Conservation (phyloP, 306 rosid species). For the Cucurbita ficifolia region DNA sequence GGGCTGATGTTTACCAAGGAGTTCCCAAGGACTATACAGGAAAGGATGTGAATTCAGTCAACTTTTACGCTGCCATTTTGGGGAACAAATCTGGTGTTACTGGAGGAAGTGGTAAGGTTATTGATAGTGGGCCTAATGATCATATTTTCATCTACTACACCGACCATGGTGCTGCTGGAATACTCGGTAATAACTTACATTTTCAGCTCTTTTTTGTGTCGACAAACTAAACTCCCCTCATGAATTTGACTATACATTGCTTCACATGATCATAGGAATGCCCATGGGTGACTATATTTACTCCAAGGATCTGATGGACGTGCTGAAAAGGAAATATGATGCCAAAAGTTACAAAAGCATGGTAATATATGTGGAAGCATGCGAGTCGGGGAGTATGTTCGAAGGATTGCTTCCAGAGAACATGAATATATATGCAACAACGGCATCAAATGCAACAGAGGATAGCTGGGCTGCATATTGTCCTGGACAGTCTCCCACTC, state of each 20-base stretch:
- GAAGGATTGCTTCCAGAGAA: conserved; percentile 45
- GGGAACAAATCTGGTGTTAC: conserved; percentile 33
- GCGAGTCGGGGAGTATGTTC: conserved; percentile 71
- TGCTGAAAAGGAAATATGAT: conserved; percentile 33
- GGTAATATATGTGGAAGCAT: conserved; percentile 68
- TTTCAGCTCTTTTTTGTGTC: neutral
- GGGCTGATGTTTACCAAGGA: conserved; percentile 31
- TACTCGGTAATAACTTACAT: conserved; percentile 18
- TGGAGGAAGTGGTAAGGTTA: conserved; percentile 65
- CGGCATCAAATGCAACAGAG: conserved; percentile 43
- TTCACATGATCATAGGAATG: conserved; percentile 21
- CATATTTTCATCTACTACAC: conserved; percentile 41
- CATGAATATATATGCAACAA: conserved; percentile 38
- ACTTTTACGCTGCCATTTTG: conserved; percentile 40
- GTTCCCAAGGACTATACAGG: conserved; percentile 58
- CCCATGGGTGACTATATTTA: neutral
- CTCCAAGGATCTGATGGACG: conserved; percentile 28
- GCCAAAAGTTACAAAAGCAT: conserved; percentile 32
- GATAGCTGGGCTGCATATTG: conserved; percentile 43
- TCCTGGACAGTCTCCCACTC: neutral
- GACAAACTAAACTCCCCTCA: neutral
- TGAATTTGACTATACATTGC: neutral
- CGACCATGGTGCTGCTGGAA: conserved; percentile 41
- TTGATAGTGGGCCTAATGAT: conserved; percentile 42
- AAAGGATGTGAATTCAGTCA: neutral